These are phyloP conservation scores for Naegleria fowleri DNA, from an alignment of 208 protist genomes.

Conservation along the genomic window DNA sequence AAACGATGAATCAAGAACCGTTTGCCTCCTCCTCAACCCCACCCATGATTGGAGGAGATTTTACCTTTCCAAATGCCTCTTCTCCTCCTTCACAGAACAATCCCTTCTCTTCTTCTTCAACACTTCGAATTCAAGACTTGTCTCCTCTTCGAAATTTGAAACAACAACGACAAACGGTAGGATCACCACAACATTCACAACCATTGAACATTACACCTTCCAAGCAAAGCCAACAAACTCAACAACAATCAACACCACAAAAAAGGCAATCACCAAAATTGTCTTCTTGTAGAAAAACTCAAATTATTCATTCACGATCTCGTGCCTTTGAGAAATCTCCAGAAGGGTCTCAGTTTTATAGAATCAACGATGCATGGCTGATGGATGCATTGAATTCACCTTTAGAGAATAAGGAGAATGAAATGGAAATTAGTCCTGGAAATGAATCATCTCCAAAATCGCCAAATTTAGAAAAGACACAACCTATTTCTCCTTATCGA, in stretches of 20 bases:
- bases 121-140: too few relatives aligned
- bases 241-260: not conserved
- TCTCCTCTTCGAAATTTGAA: too few relatives aligned
- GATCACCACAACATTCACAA: not conserved
- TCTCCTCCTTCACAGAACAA: too few relatives aligned
- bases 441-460: not conserved
- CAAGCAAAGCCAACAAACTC: too few relatives aligned
- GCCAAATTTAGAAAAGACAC: not conserved
- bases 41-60: too few relatives aligned
- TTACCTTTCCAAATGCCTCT: too few relatives aligned
- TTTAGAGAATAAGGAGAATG: not conserved
- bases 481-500: not conserved
- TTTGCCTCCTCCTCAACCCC: too few relatives aligned
- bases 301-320: not conserved
- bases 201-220: not conserved
- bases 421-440: not conserved
- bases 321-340: not conserved
- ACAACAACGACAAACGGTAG: too few relatives aligned
- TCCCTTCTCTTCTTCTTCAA: too few relatives aligned
- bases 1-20: too few relatives aligned
- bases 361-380: not conserved
- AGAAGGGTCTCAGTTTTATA: not conserved
- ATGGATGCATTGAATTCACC: not conserved
- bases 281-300: not conserved
- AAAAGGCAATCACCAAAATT: not conserved